Conservation (phyloP, 208 protist species). For the Trichomonas vaginalis region DNA sequence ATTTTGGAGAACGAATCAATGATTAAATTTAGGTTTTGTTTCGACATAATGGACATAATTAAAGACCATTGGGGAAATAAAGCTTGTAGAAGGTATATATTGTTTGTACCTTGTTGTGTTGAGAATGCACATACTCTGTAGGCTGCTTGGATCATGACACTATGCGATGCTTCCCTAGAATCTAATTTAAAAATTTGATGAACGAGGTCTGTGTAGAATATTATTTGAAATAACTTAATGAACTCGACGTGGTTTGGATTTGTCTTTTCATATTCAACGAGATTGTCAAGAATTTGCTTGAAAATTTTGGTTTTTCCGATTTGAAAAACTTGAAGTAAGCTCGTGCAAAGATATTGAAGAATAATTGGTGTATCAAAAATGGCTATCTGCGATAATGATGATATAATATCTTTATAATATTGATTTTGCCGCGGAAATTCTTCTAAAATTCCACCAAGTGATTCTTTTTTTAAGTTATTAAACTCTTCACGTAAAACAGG, state of each 20-base stretch:
- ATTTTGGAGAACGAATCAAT: not conserved
- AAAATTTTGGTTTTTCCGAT: not conserved
- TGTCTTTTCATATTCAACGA: not conserved
- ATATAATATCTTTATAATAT: not conserved
- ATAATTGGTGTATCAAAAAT: not conserved
- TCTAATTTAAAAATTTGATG: not conserved
- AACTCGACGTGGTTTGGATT: not conserved
- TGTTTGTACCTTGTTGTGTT: not conserved
- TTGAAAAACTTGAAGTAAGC: not conserved
- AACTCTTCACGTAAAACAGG: not conserved
- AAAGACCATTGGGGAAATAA: not conserved
- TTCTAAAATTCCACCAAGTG: not conserved
- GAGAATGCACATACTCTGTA: not conserved
- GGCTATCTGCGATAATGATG: not conserved
- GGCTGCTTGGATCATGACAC: not conserved
- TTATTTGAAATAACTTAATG: not conserved
- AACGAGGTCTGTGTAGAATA: not conserved
- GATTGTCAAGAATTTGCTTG: not conserved
- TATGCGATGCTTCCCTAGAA: not conserved
- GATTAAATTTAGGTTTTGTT: not conserved
- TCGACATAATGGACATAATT: not conserved
- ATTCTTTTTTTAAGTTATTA: not conserved
- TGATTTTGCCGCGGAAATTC: not conserved
- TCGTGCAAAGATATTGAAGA: not conserved
- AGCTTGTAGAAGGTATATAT: not conserved